Evolutionary conservation across 768 basidiomycete genomes (phyloP), one percentile per base, ranked within the genome.

Genomic region (Suillus subluteus): DNA sequence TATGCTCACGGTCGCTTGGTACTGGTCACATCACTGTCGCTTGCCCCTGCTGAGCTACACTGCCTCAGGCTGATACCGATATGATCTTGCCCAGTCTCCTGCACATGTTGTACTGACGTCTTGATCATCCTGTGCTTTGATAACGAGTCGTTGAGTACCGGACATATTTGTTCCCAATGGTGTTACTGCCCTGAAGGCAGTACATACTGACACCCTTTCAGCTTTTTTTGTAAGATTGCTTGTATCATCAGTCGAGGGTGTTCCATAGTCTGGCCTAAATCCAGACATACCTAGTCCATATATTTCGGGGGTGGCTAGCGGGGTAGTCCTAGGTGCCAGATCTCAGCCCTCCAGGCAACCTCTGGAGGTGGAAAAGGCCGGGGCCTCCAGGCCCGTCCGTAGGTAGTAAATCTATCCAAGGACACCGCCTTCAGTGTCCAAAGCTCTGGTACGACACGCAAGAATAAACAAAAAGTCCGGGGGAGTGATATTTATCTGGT

Each of bases 381-480:
- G 37, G 56, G 11, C n/a, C 7, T 32, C 8, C 23, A 26, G 26
- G 40, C 58, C 58, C 16, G 40, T 30, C 26, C 16, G 26, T 40
- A 59, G 38, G 58, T 11, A 5, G 26, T 30, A 41, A 41, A 4
- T 41, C 40, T 26, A 26, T 59, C 15, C 23, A 41, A 1, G 8
- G 11, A 41, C 9, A 41, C 40, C 9, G 40, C 26, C 16, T 59
- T 61, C 11, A 32, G 59, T 30, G 23, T 3, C 37, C 26, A 18
- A 15, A 16, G 40, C 23, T 59, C 40, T 43, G 41, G 12, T 41
- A 32, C 26, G 59, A 32, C 41, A 32, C 26, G 30, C 26, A 61
- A 61, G 43, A 61, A 61, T 61, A 61, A 43, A 32, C 18, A 41
- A 61, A 41, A 21, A 30, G 26, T 61, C 59, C 41, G 23, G 23